A percentile compares a stretch with the other conserved stretches of the same genome.
phyloP scores from a whole-genome alignment of 768 basidiomycete genomes.

The Coprinopsis marcescibilis region DNA sequence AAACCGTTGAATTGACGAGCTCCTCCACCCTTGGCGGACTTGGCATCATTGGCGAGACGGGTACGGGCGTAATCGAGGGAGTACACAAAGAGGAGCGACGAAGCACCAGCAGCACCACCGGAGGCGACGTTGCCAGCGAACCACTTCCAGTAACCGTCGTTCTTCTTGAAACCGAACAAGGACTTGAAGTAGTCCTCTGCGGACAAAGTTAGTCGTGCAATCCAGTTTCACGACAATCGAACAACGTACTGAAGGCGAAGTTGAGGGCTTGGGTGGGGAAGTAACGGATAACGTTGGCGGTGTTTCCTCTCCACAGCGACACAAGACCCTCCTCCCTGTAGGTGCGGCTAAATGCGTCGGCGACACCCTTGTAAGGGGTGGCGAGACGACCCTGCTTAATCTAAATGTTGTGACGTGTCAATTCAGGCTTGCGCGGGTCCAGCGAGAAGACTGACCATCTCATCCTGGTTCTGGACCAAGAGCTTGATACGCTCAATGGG shows the following conservation, averaged over 20 bases:
- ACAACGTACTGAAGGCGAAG: slow-evolving; percentile 95
- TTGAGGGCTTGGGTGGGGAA: slow-evolving; percentile 99
- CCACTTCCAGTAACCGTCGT: slow-evolving; percentile 97
- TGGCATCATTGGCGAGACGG: slow-evolving; percentile 96
- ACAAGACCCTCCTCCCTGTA: slow-evolving; percentile 94
- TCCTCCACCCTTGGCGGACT: slow-evolving; percentile 84
- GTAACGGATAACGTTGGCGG: slow-evolving; percentile 99
- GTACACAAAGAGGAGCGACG: slow-evolving; percentile 98
- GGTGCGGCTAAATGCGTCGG: slow-evolving; percentile 87
- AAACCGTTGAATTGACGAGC: slow-evolving; percentile 98
- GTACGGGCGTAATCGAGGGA: slow-evolving; percentile 99
- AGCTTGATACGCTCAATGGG: slow-evolving; percentile 99
- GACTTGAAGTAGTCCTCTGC: slow-evolving; percentile 99
- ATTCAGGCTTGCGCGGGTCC: slow-evolving; percentile 4
- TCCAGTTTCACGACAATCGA: neutral
- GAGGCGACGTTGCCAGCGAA: slow-evolving; percentile 97
- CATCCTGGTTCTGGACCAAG: slow-evolving; percentile 98
- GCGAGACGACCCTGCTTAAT: slow-evolving; percentile 99
- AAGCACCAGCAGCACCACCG: slow-evolving; percentile 99
- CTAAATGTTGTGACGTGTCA: slow-evolving; percentile 44
- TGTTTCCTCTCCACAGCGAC: slow-evolving; percentile 99
- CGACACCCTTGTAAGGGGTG: slow-evolving; percentile 93
- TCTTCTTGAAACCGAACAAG: slow-evolving; percentile 97
- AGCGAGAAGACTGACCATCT: slow-evolving; percentile 68
- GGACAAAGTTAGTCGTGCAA: too few relatives aligned